These are phyloP conservation scores for Fraxinus paxiana DNA, from an alignment of 305 asterid species.

Conservation along the genomic window DNA sequence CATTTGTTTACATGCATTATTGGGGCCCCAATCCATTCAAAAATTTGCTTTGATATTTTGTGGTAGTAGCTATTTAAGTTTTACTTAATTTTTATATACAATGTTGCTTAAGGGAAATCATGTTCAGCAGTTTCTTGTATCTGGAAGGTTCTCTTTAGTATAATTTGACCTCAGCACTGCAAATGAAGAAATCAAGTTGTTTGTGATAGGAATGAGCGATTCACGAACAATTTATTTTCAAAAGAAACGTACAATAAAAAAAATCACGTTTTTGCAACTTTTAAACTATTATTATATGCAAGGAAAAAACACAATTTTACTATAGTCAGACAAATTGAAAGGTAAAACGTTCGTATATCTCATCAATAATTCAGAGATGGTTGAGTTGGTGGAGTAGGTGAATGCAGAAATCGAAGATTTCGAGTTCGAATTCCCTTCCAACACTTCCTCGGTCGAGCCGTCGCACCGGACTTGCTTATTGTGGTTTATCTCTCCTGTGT, in stretches of 20 bases:
- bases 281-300: neutral
- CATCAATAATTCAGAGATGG: neutral
- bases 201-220: neutral
- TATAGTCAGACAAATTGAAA: neutral
- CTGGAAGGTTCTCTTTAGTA: neutral
- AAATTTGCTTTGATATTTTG: neutral
- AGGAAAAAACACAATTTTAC: neutral
- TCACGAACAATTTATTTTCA: neutral
- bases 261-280: neutral
- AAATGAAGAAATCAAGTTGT: neutral
- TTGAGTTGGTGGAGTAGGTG: too few species aligned
- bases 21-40: constrained; percentile 16
- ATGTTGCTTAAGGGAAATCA: neutral
- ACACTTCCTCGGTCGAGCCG: too few species aligned
- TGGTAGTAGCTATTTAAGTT: neutral
- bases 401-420: too few species aligned
- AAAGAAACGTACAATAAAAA: neutral
- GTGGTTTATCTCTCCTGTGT: too few species aligned
- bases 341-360: neutral
- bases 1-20: constrained; percentile 22
- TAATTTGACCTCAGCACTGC: neutral
- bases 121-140: neutral
- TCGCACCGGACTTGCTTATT: too few species aligned
- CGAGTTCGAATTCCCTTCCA: too few species aligned
- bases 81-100: neutral